phyloP scores from a whole-genome alignment of 2,329 filamentous ascomycete genomes.

The Neospermospora avenae region DNA sequence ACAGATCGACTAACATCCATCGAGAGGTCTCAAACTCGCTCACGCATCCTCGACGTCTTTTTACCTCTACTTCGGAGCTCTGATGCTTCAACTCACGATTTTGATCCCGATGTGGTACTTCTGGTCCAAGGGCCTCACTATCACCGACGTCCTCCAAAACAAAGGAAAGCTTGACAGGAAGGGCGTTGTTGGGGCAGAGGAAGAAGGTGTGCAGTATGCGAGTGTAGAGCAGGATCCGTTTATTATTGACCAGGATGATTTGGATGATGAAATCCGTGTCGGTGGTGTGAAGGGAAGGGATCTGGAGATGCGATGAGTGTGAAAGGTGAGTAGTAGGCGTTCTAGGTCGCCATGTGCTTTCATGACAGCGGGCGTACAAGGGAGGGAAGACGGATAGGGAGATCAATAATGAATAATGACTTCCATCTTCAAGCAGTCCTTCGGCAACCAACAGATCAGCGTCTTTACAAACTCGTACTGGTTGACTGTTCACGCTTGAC shows the following conservation, averaged over 20 bases:
- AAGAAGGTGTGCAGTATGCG: constrained; percentile 4
- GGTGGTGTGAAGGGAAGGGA: neutral
- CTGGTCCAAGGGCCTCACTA: constrained; percentile 8
- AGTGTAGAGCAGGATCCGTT: constrained; percentile 17
- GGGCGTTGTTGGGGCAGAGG: neutral
- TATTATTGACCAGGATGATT: constrained; percentile 16
- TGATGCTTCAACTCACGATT: neutral
- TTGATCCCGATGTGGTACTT: constrained; percentile 18
- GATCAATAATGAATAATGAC: neutral
- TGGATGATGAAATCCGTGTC: constrained; percentile 5
- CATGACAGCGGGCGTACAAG: neutral
- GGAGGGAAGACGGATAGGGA: neutral
- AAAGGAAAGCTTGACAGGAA: neutral
- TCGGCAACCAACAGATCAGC: no score
- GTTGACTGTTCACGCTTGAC: no score
- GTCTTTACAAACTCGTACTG: no score
- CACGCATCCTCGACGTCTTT: neutral
- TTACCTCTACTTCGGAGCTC: constrained; percentile 2
- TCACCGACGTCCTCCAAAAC: constrained; percentile 1
- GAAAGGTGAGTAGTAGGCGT: neutral
- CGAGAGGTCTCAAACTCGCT: constrained; percentile 13
- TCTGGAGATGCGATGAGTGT: constrained; percentile 1
- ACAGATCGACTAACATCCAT: neutral
- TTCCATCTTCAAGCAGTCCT: no score
- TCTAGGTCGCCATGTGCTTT: neutral